Conservation (phyloP, 1,139 yeast genomes). For the Tardiomyces digboiensis region DNA sequence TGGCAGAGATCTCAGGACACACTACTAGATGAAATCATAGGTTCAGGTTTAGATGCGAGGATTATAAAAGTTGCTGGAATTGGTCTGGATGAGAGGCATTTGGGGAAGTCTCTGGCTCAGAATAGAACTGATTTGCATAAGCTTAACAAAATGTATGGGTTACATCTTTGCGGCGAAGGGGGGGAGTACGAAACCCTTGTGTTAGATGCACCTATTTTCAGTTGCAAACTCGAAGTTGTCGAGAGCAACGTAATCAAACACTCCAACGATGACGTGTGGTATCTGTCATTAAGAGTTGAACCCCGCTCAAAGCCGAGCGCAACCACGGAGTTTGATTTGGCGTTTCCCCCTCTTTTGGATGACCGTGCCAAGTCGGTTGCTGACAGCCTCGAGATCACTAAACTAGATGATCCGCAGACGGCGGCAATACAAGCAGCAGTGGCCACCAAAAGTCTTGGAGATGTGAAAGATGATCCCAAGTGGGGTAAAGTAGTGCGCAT, state of each 20-base stretch:
- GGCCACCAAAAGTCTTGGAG: no score
- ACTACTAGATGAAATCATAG: slow-evolving; percentile 76
- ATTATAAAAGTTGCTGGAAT: slow-evolving; percentile 89
- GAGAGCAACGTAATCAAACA: slow-evolving; percentile 37
- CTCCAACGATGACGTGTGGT: slow-evolving; percentile 56
- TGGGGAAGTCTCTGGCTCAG: slow-evolving; percentile 58
- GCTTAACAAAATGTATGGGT: slow-evolving; percentile 59
- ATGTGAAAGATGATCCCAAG: no score
- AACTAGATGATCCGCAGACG: no score
- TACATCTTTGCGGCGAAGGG: slow-evolving; percentile 97
- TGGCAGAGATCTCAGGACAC: slow-evolving; percentile 87
- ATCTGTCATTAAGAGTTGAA: slow-evolving; percentile 36
- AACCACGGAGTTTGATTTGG: slow-evolving; percentile 19
- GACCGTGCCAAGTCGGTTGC: slow-evolving; percentile 37
- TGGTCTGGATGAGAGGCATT: slow-evolving; percentile 57
- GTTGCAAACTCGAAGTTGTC: slow-evolving; percentile 40
- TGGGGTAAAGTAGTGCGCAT: no score
- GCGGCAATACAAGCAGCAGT: no score
- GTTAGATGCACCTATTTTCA: slow-evolving; percentile 79
- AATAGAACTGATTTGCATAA: slow-evolving; percentile 48
- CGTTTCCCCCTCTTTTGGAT: slow-evolving; percentile 40
- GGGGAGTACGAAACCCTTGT: slow-evolving; percentile 96
- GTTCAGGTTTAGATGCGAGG: slow-evolving; percentile 67
- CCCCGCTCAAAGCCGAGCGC: slow-evolving; percentile 27
- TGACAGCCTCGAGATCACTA: slow-evolving; percentile 6